Base-by-base conservation (phyloP, 2,329 filamentous ascomycete species). In the Colletotrichum sp. region DNA sequence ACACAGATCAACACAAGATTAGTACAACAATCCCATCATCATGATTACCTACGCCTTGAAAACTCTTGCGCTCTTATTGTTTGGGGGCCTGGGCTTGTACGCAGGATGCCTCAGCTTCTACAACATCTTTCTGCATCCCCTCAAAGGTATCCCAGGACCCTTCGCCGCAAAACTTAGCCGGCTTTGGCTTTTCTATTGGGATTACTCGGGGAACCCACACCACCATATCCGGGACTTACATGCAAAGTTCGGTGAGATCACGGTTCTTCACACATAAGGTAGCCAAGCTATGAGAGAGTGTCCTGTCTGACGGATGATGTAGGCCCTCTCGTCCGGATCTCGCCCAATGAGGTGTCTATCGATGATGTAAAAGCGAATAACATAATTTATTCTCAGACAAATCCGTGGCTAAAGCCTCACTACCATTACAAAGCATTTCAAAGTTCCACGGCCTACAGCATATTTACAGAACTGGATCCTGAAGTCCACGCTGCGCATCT, bases 331-430 rank as follows among this genome's bases (percentile, higher is more conserved):
- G 62, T 71, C 29, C 47, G 61, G 4, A 71, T 71, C 47, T 73
- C 70, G 11, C 70, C 70, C 8, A 70, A 70, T 21, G 70, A 73
- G 21, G 61, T 73, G 5, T 73, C 70, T 3, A 16, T 73, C 61
- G 61, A 66, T 27, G 62, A 71, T 34, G n/a, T 67, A 6, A 18
- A 36, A 4, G 57, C 69, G 9, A 69, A 65, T 21, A 70, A 54
- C 4, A 16, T 21, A 1, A 54, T 73, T 11, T 73, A 73, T 67
- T 38, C 66, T 8, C 70, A 69, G 27, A 70, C 15, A 4, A 65
- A 64, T 15, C 66, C 66, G 2, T 73, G 66, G 58, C 29, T 58
- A 11, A 73, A 73, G 38, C 67, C 70, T 3, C 34, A 36, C 27
- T 70, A 65, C 24, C 62, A 69, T 38, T 73, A 73, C 29, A 34